Base-by-base conservation (phyloP, 2,329 filamentous ascomycete genomes). In the Phialophora expanda region DNA sequence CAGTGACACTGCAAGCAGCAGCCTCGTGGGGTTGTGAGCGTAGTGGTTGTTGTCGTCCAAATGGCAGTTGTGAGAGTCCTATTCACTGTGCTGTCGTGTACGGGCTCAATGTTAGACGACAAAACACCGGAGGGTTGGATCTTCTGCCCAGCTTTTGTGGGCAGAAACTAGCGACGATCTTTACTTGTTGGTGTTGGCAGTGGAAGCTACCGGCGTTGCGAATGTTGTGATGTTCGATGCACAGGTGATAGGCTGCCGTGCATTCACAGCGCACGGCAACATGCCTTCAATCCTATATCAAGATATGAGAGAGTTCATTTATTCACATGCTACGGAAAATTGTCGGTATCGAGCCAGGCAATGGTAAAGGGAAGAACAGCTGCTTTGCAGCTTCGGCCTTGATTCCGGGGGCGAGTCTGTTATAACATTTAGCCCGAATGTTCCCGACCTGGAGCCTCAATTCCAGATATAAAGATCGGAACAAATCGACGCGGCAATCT, bases 401-500 rank as follows among this genome's bases (percentile, higher is more conserved):
- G 50, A 20, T 8, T 8, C 59, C 59, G 51, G 30, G 46, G 48
- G 14, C 46, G 9, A 26, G 14, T 51, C 8, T 26, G 28, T 38
- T 17, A 53, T 38, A 53, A 53, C 58, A 34, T 51, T 61, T 53
- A 61, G 58, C 58, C 58, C 58, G 58, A 62, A 62, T 22, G 34
- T 17, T 22, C 17, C 50, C 34, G 58, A 61, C 26, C 28, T 44
- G 34, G n/a, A 46, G 32, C 30, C 24, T 55, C 26, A 26, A 34
- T 22, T 34, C 32, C 44, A 62, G 38, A 56, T 64, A 64, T 58
- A 64, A 58, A 58, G 44, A 38, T 53, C 55, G 61, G 61, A 51
- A 57, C n/a, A 58, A 58, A 64, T 64, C 61, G 61, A 44, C 28
- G 11, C 32, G 26, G 9, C 2, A 12, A 8, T 22, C 12, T 51